Evolutionary conservation across 345 rosid genomes (phyloP), one percentile per base, ranked within the genome.

Genomic region (Garcia nutans): DNA sequence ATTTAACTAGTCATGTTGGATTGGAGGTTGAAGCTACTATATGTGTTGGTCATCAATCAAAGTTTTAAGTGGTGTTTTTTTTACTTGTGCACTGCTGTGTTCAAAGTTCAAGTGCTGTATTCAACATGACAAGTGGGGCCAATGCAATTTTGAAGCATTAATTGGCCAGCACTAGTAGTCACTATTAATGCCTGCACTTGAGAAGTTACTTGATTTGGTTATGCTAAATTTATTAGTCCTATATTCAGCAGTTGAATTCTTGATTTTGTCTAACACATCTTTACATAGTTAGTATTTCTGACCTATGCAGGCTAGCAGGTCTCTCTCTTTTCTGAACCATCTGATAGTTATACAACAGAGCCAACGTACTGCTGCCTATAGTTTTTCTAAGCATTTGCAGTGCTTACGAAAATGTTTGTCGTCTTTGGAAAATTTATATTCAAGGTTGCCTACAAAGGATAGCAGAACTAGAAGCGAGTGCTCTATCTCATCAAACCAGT

Each of bases 261-360:
- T 23, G 10, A 47, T 47, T 22, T 23, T 7, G n/a, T 41, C 7
- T 8, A 41, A 12, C 28, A 33, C 50, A 26, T 24, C 41, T 45
- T 65, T 16, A 55, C 59, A 3, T 50, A 19, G 23, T 68, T 78
- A 41, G 59, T 69, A 37, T 44, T 33, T 57, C 72, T 68, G 68
- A 63, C 77, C 42, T 64, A 63, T 85, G 83, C 88, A 95, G 98
- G 91, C 85, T 72, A 74, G 80, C 67, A 83, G 90, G 84, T 83
- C 97, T 24, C 72, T 82, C 76, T 91, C 97, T 71, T 96, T 90
- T 76, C 92, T 93, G 77, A 83, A 83, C 79, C 98, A 96, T 88
- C 96, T 96, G 62, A 82, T 90, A 70, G 80, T 77, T 74, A 81
- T 93, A 77, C 98, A 93, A 82, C 91, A 90, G 78, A 83, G 68